Base-by-base conservation (phyloP, 116 monocot species). In the Dioscorea cayenensis region DNA sequence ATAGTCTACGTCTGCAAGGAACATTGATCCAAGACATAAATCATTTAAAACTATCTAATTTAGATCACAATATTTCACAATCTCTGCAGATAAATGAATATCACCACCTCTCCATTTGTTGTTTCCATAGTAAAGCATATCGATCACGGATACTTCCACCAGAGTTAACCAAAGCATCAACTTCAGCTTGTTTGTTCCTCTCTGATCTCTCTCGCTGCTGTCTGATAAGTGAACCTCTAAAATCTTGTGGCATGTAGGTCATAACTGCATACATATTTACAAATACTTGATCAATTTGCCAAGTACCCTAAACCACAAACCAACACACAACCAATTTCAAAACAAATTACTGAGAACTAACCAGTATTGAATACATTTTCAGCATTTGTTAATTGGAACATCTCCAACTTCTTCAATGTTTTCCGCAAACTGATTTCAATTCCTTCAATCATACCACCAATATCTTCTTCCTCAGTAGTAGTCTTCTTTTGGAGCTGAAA, bases 161-260 rank as follows among this genome's bases (percentile, higher is more conserved):
- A 68, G 89, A 79, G 50, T 79, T 94, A 67, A 94, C 79, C 67
- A 99, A 84, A 79, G 87, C 83, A 83, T 94, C 94, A 80, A 99
- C 77, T 66, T 83, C 80, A 27, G 90, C 99, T 85, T 99, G 89
- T 61, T 66, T 94, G 71, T 87, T 91, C 76, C 89, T 94, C 82
- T 99, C 99, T 63, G 99, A 99, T 19, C 99, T 86, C 61, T 99
- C 99, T 60, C 84, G 65, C 75, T 99, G 99, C 58, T 91, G 94
- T 74, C 91, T 84, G 50, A 99, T 94, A 49, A 94, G 79, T 29
- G 84, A 78, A 51, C 94, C 99, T 60, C 99, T 81, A 73, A 99
- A 99, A 85, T 99, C 99, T 85, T 94, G 99, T 50, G 99, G 99
- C 94, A 99, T 89, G 72, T 99, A 99, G 29, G 99, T 99, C 99